phyloP scores from a whole-genome alignment of 495 filamentous ascomycete species.

The Penicillium samsonianum region DNA sequence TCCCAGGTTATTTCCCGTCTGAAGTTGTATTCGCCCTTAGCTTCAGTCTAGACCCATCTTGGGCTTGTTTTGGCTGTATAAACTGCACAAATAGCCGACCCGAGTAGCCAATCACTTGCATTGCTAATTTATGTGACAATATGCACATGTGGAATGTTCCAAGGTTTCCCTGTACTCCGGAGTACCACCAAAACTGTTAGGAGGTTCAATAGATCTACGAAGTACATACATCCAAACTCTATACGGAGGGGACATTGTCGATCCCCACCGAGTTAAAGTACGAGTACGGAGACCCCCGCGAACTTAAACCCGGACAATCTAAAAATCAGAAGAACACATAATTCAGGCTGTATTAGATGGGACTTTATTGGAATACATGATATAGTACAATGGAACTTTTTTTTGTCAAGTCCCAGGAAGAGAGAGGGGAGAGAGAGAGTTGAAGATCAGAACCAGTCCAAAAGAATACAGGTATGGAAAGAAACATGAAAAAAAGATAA shows the following conservation, averaged over 20 bases:
- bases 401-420: slow-evolving; percentile 23
- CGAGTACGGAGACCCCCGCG: not conserved
- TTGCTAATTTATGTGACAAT: not conserved
- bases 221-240: not conserved
- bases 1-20: not conserved
- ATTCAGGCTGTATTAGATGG: slow-evolving; percentile 11
- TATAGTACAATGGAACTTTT: slow-evolving; percentile 35
- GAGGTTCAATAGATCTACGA: not conserved
- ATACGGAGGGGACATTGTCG: not conserved
- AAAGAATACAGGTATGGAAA: slow-evolving; percentile 37
- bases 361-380: slow-evolving; percentile 32
- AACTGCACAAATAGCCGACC: slow-evolving; percentile 7
- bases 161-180: too few relatives aligned
- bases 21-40: not conserved
- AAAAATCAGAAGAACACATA: not conserved
- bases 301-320: not conserved
- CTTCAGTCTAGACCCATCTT: slow-evolving; percentile 3
- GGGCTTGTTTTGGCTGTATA: not conserved
- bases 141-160: not conserved
- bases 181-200: too few relatives aligned
- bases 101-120: not conserved
- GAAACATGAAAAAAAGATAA: slow-evolving; percentile 28
- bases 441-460: slow-evolving; percentile 11
- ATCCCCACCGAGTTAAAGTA: slow-evolving; percentile 5
- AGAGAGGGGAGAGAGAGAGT: slow-evolving; percentile 22